Conservation (phyloP, 2,329 filamentous ascomycete genomes). For the Beauveria sp. region DNA sequence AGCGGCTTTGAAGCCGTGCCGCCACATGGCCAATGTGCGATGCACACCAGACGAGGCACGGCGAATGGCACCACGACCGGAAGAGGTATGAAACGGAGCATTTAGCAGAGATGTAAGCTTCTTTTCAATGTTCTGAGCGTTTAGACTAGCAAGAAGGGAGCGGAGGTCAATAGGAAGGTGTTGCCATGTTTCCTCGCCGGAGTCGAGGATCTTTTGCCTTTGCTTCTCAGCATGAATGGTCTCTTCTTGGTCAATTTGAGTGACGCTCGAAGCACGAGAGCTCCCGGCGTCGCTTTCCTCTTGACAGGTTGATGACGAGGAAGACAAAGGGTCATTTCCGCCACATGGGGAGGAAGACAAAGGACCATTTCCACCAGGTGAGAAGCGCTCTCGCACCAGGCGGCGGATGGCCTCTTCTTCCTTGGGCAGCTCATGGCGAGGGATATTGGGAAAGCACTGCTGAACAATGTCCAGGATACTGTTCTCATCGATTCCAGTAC, state of each 20-base stretch:
- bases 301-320: not conserved
- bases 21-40: slow-evolving; percentile 15
- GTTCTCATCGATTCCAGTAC: not conserved
- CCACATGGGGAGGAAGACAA: not conserved
- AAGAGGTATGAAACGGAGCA: slow-evolving; percentile 11
- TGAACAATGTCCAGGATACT: slow-evolving; percentile 5
- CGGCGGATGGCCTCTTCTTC: slow-evolving; percentile 12
- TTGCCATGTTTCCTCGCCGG: slow-evolving; percentile 14
- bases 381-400: slow-evolving; percentile 10
- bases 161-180: slow-evolving; percentile 7
- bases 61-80: slow-evolving; percentile 10
- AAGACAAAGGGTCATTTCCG: not conserved
- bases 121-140: slow-evolving; percentile 11
- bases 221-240: not conserved
- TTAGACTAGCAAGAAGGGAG: slow-evolving; percentile 13
- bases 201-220: slow-evolving; percentile 3
- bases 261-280: not conserved
- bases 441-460: slow-evolving; percentile 7
- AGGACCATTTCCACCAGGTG: not conserved
- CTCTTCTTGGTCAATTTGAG: not conserved
- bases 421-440: slow-evolving; percentile 7
- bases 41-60: slow-evolving; percentile 9
- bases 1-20: slow-evolving; percentile 13
- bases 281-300: not conserved
- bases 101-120: slow-evolving; percentile 11